These are phyloP conservation scores for Cryptococcus wingfieldii DNA, from an alignment of 1,284 basidiomycete genomes.

Conservation along the genomic window DNA sequence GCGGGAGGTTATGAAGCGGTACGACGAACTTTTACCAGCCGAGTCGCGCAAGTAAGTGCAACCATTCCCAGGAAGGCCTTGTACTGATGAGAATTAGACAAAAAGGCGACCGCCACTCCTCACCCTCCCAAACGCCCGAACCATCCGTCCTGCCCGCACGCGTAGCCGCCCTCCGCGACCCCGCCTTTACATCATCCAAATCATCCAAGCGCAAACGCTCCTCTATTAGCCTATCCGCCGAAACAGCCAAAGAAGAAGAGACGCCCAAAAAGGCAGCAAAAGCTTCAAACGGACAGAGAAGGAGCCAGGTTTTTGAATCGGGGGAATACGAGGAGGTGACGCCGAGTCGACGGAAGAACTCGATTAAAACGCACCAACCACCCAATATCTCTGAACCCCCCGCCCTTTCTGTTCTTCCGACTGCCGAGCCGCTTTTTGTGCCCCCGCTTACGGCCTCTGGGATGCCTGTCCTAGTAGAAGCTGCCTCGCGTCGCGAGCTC, in stretches of 20 bases:
- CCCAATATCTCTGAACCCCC: background rate
- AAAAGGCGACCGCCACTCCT: background rate
- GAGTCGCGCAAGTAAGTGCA: constrained; percentile 24
- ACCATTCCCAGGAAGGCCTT: background rate
- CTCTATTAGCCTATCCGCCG: background rate
- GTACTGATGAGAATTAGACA: background rate
- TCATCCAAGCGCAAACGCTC: constrained; percentile 8
- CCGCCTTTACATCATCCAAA: constrained; percentile 1
- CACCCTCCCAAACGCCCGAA: constrained; percentile 21
- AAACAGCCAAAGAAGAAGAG: background rate
- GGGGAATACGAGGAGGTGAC: background rate
- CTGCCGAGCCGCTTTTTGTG: background rate
- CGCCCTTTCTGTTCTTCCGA: background rate
- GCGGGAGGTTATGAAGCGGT: constrained; percentile 39
- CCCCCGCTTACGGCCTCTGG: constrained; percentile 3
- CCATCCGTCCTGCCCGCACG: constrained; percentile 21
- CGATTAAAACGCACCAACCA: background rate
- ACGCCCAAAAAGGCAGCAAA: background rate
- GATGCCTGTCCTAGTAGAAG: constrained; percentile 5
- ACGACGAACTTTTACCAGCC: constrained; percentile 34
- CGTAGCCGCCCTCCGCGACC: constrained; percentile 30
- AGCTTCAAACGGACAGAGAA: background rate
- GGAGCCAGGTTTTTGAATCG: background rate
- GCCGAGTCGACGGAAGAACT: background rate
- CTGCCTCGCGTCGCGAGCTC: constrained; percentile 14